These are phyloP conservation scores for Cutaneotrichosporon cyanovorans DNA, from an alignment of 1,284 basidiomycete species.

Conservation along the genomic window DNA sequence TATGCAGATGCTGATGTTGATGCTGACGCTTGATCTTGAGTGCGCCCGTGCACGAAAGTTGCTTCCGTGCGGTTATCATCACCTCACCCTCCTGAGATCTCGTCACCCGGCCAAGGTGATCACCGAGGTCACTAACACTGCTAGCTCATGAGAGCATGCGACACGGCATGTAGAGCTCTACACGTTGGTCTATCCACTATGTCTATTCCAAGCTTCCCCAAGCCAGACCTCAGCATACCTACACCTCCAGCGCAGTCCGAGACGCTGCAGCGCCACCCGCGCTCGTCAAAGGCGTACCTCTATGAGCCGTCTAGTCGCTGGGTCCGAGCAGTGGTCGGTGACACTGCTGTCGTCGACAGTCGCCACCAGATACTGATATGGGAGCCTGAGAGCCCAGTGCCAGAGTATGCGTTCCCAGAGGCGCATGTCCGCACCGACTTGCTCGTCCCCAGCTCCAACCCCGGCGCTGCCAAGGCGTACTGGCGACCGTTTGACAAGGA, in stretches of 20 bases:
- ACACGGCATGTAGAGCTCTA: too few species aligned
- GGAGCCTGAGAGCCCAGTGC: background rate
- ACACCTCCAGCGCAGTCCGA: background rate
- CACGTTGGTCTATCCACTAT: too few species aligned
- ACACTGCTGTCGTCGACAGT: slow-evolving; percentile 1
- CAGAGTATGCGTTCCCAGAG: slow-evolving; percentile 4
- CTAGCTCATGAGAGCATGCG: too few species aligned
- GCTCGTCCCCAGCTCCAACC: background rate
- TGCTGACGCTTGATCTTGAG: too few species aligned
- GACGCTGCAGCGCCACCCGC: background rate
- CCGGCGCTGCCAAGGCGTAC: background rate
- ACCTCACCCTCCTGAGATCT: too few species aligned
- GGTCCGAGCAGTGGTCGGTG: slow-evolving; percentile 2
- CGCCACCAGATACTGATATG: slow-evolving; percentile 5
- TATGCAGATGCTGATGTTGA: too few species aligned
- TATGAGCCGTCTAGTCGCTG: slow-evolving; percentile 3
- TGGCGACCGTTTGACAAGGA: background rate
- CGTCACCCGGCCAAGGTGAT: too few species aligned
- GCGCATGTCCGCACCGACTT: slow-evolving; percentile 3
- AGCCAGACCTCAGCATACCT: background rate
- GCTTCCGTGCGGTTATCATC: too few species aligned
- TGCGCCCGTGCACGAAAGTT: too few species aligned
- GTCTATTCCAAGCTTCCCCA: slow-evolving; percentile 1
- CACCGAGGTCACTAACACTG: too few species aligned
- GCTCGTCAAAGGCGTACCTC: background rate